Percentiles rank a stretch among this genome's conserved stretches.
phyloP scores from a whole-genome alignment of 345 rosid genomes.

The Anastatica hierochuntica region DNA sequence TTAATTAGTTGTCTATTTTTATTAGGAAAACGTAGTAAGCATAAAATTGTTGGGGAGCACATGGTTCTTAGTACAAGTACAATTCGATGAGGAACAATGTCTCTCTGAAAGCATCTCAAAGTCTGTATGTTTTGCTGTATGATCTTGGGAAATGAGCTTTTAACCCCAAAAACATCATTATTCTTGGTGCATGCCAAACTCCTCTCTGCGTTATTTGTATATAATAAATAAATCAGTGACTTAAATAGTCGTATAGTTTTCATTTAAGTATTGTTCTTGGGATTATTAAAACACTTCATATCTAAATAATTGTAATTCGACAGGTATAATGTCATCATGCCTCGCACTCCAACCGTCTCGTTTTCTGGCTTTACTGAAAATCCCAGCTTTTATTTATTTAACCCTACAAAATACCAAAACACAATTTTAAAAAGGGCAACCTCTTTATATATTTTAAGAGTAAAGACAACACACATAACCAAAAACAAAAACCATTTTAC shows the following conservation, averaged over 20 bases:
- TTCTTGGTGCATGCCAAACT: conserved; percentile 28
- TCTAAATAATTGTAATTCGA: conserved; percentile 33
- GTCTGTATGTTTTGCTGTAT: conserved; percentile 25
- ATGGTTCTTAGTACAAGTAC: conserved; percentile 23
- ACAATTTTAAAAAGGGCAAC: conserved; percentile 4
- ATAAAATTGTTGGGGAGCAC: conserved; percentile 26
- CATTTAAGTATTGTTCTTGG: conserved; percentile 16
- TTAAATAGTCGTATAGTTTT: conserved; percentile 16
- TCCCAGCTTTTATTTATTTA: conserved; percentile 20
- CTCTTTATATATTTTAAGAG: conserved; percentile 5
- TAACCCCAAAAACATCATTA: conserved; percentile 21
- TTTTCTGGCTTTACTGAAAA: conserved; percentile 27
- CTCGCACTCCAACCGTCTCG: conserved; percentile 38
- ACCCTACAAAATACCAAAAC: neutral
- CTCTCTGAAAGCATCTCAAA: conserved; percentile 16
- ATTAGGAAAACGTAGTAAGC: neutral
- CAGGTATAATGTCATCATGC: conserved; percentile 43
- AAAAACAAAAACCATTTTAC: neutral
- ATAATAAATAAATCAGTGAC: neutral
- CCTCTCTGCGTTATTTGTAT: conserved; percentile 2
- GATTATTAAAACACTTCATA: conserved; percentile 31
- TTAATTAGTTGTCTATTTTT: too few species aligned
- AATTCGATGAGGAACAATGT: conserved; percentile 17
- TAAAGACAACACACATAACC: conserved; percentile 3
- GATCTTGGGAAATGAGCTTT: conserved; percentile 25